These are phyloP conservation scores for Elongisporangium prolatum DNA, from an alignment of 352 stramenopile genomes.

Conservation along the genomic window DNA sequence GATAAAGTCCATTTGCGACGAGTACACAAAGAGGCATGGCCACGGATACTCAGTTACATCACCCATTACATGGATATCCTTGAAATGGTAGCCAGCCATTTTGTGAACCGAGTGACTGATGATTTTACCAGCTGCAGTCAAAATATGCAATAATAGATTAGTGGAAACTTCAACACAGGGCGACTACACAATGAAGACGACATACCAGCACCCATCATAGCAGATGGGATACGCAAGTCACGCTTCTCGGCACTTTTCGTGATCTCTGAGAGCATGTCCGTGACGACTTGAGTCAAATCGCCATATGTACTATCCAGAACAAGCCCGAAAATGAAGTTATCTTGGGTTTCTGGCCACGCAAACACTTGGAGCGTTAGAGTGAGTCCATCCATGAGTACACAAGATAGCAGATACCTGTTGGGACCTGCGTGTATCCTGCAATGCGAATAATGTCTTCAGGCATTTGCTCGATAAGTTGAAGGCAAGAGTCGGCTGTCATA, in stretches of 20 bases:
- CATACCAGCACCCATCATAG: constrained; percentile 48
- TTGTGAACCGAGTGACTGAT: constrained; percentile 64
- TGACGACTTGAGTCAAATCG: constrained; percentile 73
- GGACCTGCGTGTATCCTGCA: constrained; percentile 17
- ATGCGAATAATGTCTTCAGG: constrained; percentile 15
- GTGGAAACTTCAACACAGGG: not conserved
- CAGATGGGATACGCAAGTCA: constrained; percentile 48
- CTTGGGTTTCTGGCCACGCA: not conserved
- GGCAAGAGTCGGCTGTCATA: constrained; percentile 26
- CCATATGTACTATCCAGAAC: constrained; percentile 60
- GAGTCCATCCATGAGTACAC: too few species aligned
- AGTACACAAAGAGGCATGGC: constrained; percentile 64
- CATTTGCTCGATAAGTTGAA: constrained; percentile 26
- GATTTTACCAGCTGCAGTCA: constrained; percentile 43
- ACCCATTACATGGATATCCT: constrained; percentile 48
- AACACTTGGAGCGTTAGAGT: not conserved
- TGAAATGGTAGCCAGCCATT: constrained; percentile 46
- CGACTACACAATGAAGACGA: not conserved
- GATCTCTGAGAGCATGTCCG: constrained; percentile 70
- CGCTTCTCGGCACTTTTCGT: constrained; percentile 66
- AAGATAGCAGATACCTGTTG: too few species aligned
- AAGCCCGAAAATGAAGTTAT: constrained; percentile 62
- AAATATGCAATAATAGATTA: not conserved
- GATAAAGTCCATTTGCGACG: constrained; percentile 74
- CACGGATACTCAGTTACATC: constrained; percentile 30